Base-by-base conservation (phyloP, 75 land plant genomes). In the Cupressus sempervirens region DNA sequence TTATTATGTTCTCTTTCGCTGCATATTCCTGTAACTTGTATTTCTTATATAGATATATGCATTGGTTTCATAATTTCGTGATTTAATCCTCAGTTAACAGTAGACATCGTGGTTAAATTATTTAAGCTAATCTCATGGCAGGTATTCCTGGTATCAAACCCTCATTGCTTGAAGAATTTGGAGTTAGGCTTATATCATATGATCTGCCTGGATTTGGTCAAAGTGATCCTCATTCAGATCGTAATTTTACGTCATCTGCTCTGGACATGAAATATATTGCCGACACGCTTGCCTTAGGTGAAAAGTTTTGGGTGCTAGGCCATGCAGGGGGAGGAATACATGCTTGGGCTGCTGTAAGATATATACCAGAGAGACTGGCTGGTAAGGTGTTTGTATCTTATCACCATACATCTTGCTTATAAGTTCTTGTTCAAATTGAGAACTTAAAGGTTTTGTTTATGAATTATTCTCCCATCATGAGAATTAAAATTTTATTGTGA, bases 121-220 rank as follows among this genome's bases (percentile, higher is more conserved):
- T 23, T 6, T 26, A 36, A 20, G 23, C 36, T 83, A 40, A 32
- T 32, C 58, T 41, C 35, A 23, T 38, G 52, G 68, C 93, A 94
- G 99, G 99, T 53, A 86, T 97, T 30, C 96, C 99, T 73, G 99
- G 99, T 34, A 50, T 97, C 48, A 95, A 88, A 43, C 85, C 30
- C n/a, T 85, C 92, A 40, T 56, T 97, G 74, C 86, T 97, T 41
- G 93, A 96, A 84, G 94, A 93, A 67, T 97, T 92, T 92, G 96
- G 98, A 46, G 94, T 97, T 79, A 93, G 98, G 53, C 86, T 97
- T 85, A 86, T 97, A 48, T 85, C 95, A 82, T 97, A 93, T 90
- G 99, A 97, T 88, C 91, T 94, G 82, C 99, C 99, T 62, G 99
- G 99, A 68, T 95, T 96, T 94, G 99, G 99, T 81, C 96, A 95